Evolutionary conservation across 176 grass and related monocot species (phyloP).

Genomic region (Phoenix roebelenii): DNA sequence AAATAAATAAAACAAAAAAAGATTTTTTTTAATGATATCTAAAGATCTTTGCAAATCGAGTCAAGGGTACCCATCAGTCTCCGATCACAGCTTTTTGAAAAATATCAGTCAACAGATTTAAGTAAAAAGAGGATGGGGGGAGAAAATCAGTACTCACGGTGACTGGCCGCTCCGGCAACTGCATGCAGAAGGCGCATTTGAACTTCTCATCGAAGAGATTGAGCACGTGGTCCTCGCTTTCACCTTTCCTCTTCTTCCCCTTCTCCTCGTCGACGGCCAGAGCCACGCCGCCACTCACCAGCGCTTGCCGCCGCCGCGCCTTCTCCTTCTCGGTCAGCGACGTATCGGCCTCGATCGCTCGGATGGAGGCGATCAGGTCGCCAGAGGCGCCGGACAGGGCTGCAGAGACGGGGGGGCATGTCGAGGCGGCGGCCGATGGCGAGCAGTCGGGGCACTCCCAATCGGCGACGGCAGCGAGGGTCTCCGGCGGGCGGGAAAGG

Average conservation of each 20-base stretch:
- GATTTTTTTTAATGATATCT: too few relatives aligned
- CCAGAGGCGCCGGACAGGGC: not conserved
- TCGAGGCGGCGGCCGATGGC: not conserved
- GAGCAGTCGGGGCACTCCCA: slow-evolving; percentile 85
- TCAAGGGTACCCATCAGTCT: too few relatives aligned
- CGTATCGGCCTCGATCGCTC: slow-evolving; percentile 51
- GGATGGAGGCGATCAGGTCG: slow-evolving; percentile 50
- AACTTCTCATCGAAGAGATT: slow-evolving; percentile 17
- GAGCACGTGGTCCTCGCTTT: not conserved
- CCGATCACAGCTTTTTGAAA: too few relatives aligned
- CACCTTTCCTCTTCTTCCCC: not conserved
- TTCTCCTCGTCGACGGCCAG: not conserved
- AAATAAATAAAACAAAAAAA: too few relatives aligned
- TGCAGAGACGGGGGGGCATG: not conserved
- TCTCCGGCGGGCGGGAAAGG: slow-evolving; percentile 44
- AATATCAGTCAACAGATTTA: too few relatives aligned
- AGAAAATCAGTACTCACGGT: not conserved
- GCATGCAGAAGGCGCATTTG: slow-evolving; percentile 17
- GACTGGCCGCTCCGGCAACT: slow-evolving; percentile 13
- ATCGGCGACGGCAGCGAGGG: slow-evolving; percentile 33
- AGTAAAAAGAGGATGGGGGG: too few relatives aligned
- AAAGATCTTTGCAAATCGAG: too few relatives aligned
- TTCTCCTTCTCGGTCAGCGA: slow-evolving; percentile 60
- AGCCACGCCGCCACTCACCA: slow-evolving; percentile 30
- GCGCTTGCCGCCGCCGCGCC: slow-evolving; percentile 53